Evolutionary conservation across 495 filamentous ascomycete genomes (phyloP).

Genomic region (Podospora appendiculata): DNA sequence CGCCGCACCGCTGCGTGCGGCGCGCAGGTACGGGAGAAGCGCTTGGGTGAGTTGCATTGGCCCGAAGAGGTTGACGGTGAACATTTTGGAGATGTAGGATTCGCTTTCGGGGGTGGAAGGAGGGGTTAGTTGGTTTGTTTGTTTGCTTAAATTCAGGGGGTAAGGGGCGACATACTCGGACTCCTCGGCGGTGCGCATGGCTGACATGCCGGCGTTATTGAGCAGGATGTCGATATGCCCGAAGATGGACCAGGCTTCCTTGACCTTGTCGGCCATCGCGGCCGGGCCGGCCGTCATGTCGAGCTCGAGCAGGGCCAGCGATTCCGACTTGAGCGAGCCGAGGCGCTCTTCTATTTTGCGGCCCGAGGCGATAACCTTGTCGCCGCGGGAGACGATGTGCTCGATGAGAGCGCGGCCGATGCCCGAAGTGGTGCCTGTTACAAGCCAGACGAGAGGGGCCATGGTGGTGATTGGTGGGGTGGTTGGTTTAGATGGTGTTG

Average conservation of each 20-base stretch:
- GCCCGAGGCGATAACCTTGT: slow-evolving; percentile 38
- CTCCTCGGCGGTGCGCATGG: slow-evolving; percentile 14
- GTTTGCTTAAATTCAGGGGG: background rate
- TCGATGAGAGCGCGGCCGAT: slow-evolving; percentile 26
- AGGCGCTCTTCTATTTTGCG: slow-evolving; percentile 24
- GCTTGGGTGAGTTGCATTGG: slow-evolving; percentile 25
- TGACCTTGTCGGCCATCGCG: slow-evolving; percentile 8
- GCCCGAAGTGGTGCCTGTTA: slow-evolving; percentile 24
- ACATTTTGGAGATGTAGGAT: slow-evolving; percentile 30
- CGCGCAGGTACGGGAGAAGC: slow-evolving; percentile 23
- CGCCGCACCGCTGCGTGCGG: slow-evolving; percentile 2
- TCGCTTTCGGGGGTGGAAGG: slow-evolving; percentile 16
- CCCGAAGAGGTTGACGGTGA: slow-evolving; percentile 31
- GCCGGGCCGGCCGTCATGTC: slow-evolving; percentile 27
- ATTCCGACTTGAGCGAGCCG: slow-evolving; percentile 7
- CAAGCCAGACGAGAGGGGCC: slow-evolving; percentile 17
- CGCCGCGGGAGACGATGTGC: slow-evolving; percentile 34
- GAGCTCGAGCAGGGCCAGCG: slow-evolving; percentile 28
- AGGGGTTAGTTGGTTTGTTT: background rate
- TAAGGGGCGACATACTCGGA: slow-evolving; percentile 9
- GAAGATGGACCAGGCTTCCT: slow-evolving; percentile 16
- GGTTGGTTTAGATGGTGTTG: background rate
- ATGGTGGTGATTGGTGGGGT: background rate
- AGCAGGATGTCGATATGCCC: slow-evolving; percentile 25
- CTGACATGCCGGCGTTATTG: slow-evolving; percentile 24